These are phyloP conservation scores for Nadsonia fulvescens DNA, from an alignment of 805 yeast species.

Conservation along the genomic window DNA sequence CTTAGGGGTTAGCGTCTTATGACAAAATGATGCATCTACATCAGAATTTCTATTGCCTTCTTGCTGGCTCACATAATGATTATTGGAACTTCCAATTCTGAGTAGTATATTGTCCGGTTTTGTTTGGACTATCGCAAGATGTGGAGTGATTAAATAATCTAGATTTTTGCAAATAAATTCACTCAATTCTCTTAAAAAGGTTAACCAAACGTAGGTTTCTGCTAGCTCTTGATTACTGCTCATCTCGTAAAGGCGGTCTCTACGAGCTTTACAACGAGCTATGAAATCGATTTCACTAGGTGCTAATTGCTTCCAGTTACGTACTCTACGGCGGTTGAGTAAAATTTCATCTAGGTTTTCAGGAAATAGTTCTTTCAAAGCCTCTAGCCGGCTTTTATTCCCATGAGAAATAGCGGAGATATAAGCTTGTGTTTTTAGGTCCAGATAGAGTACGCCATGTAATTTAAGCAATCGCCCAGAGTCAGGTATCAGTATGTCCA, in stretches of 20 bases:
- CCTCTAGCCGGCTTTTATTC: constrained; percentile 42
- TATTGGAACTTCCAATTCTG: too few relatives aligned
- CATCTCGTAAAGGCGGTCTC: constrained; percentile 33
- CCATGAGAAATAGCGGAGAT: constrained; percentile 62
- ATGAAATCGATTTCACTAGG: constrained; percentile 72
- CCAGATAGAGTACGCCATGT: constrained; percentile 65
- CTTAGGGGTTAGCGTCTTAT: too few relatives aligned
- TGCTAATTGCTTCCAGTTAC: constrained; percentile 25
- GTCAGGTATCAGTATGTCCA: constrained; percentile 74
- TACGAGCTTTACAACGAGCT: constrained; percentile 52
- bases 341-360: constrained; percentile 32
- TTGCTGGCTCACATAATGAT: too few relatives aligned
- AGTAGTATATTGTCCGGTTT: too few relatives aligned
- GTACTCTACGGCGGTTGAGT: constrained; percentile 12
- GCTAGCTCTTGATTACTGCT: constrained; percentile 34
- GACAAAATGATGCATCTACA: too few relatives aligned
- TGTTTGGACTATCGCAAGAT: too few relatives aligned
- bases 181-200: constrained; percentile 59
- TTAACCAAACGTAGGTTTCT: constrained; percentile 71
- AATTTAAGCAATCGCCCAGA: constrained; percentile 50
- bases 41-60: too few relatives aligned
- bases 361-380: constrained; percentile 65
- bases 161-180: constrained; percentile 53
- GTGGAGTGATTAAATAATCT: too few relatives aligned
- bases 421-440: constrained; percentile 87